These are phyloP conservation scores for Mycena epipterygia DNA, from an alignment of 768 basidiomycete species.

Conservation along the genomic window DNA sequence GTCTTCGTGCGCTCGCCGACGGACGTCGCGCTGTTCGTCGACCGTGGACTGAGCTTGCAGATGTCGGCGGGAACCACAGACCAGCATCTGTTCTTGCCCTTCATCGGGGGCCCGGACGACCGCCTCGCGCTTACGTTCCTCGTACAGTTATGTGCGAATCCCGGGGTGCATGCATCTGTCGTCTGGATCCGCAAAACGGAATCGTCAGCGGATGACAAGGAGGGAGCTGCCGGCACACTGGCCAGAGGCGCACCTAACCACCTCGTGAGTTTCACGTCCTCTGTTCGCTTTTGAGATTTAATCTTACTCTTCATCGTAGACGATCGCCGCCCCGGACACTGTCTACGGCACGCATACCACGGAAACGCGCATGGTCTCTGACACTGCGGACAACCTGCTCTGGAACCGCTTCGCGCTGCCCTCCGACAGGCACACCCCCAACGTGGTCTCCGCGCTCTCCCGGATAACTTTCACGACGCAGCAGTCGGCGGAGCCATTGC, in stretches of 20 bases:
- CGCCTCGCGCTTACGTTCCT: constrained; percentile 86
- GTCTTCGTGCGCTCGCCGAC: constrained; percentile 80
- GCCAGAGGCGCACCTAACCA: constrained; percentile 36
- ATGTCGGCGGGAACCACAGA: constrained; percentile 39
- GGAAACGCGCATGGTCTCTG: constrained; percentile 77
- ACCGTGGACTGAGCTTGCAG: constrained; percentile 65
- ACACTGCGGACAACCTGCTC: constrained; percentile 84
- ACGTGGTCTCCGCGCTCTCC: constrained; percentile 60
- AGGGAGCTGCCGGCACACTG: constrained; percentile 43
- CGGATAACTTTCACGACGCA: constrained; percentile 74
- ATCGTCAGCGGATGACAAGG: constrained; percentile 47
- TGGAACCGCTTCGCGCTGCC: constrained; percentile 76
- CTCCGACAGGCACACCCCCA: constrained; percentile 42
- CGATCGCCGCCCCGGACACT: constrained; percentile 72
- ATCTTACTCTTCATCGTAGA: constrained; percentile 47
- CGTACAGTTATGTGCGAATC: constrained; percentile 79
- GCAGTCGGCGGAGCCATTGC: constrained; percentile 68
- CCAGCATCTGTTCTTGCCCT: constrained; percentile 83
- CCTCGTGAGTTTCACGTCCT: constrained; percentile 46
- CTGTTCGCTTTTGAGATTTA: constrained; percentile 4
- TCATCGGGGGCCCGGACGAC: constrained; percentile 96
- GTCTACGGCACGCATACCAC: constrained; percentile 77
- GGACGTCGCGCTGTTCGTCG: constrained; percentile 91
- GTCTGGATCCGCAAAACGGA: constrained; percentile 70
- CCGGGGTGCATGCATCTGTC: constrained; percentile 78